These are phyloP conservation scores for Colletotrichum horii DNA, from an alignment of 2,329 filamentous ascomycete species.

Conservation along the genomic window DNA sequence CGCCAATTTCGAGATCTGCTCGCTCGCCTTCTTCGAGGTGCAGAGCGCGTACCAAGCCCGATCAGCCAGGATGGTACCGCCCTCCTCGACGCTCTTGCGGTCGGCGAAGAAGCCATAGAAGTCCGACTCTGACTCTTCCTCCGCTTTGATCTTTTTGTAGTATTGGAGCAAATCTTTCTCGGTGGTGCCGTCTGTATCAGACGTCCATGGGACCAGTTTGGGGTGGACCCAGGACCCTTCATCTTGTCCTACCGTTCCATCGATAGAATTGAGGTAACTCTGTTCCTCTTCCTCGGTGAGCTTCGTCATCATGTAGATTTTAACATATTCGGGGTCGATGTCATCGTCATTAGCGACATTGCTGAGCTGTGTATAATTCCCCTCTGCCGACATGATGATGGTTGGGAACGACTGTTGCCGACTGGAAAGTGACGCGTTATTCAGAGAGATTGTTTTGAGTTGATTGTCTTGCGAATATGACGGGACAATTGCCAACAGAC, in stretches of 20 bases:
- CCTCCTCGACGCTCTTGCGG: not conserved
- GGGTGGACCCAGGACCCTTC: not conserved
- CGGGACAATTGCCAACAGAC: rapidly evolving
- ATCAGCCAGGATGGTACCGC: not conserved
- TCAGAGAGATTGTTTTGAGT: rapidly evolving
- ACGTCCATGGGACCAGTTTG: not conserved
- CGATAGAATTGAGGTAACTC: not conserved
- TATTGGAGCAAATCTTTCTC: not conserved
- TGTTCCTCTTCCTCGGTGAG: not conserved
- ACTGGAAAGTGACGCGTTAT: rapidly evolving
- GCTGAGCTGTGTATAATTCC: not conserved
- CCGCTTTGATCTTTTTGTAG: not conserved
- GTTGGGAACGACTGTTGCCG: not conserved
- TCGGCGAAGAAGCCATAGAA: not conserved
- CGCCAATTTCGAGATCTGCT: not conserved
- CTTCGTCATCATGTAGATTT: not conserved
- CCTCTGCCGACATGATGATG: not conserved
- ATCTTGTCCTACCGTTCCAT: rapidly evolving
- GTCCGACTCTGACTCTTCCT: not conserved
- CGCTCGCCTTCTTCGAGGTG: not conserved
- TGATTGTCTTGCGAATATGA: rapidly evolving
- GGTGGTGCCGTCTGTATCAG: not conserved
- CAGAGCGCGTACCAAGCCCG: not conserved
- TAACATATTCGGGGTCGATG: not conserved
- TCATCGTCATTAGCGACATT: not conserved